phyloP scores from a whole-genome alignment of 2,329 filamentous ascomycete species.

The Fusarium anthophilum region DNA sequence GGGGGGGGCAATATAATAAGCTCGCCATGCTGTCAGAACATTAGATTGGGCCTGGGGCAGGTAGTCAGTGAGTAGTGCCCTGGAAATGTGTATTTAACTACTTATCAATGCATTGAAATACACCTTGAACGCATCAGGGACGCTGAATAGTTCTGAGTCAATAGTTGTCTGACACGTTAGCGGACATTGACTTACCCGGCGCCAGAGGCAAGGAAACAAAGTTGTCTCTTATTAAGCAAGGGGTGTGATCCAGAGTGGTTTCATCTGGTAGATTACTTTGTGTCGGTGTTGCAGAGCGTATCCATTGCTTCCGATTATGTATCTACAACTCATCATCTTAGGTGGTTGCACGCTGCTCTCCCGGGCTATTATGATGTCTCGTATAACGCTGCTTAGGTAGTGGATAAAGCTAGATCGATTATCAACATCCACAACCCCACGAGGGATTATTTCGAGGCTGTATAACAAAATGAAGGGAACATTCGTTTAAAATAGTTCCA shows the following conservation, averaged over 20 bases:
- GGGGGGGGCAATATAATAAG: not conserved
- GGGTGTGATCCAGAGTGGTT: slow-evolving; percentile 19
- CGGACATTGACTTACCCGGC: slow-evolving; percentile 9
- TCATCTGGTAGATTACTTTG: slow-evolving; percentile 15
- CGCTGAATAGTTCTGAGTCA: slow-evolving; percentile 10
- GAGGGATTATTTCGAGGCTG: not conserved
- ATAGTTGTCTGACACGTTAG: slow-evolving; percentile 26
- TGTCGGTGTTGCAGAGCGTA: slow-evolving; percentile 8
- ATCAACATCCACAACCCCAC: not conserved
- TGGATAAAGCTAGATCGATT: not conserved
- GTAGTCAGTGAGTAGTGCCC: not conserved
- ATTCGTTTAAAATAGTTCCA: not conserved
- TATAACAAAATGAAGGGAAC: not conserved
- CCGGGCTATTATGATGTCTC: not conserved
- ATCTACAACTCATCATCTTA: not conserved
- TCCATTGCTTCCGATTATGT: not conserved
- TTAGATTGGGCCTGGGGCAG: not conserved
- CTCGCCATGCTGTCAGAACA: not conserved
- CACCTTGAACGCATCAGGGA: not conserved
- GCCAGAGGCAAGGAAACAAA: slow-evolving; percentile 8
- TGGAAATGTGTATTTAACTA: not conserved
- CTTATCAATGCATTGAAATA: slow-evolving; percentile 2
- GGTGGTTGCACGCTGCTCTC: not conserved
- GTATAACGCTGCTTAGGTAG: not conserved
- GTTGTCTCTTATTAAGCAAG: slow-evolving; percentile 18